Evolutionary conservation across 768 basidiomycete genomes (phyloP).

Genomic region (Pilatotrama ljubarskyi): DNA sequence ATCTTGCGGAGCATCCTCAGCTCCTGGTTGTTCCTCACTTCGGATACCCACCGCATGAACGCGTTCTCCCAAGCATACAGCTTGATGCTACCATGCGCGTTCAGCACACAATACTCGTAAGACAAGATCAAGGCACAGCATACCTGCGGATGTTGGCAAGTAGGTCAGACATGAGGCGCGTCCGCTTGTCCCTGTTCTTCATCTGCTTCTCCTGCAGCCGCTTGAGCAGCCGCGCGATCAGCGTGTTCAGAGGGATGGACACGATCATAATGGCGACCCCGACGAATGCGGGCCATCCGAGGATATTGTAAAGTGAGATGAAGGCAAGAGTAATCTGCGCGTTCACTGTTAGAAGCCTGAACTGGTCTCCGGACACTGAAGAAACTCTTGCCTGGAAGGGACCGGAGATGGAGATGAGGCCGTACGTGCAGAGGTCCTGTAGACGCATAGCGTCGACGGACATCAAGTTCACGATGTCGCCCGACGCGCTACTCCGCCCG

Average conservation of each 20-base stretch:
- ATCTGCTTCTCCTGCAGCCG: conserved; percentile 85
- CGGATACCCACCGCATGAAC: conserved; percentile 76
- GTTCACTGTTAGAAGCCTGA: not conserved
- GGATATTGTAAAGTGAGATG: conserved; percentile 82
- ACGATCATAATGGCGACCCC: conserved; percentile 89
- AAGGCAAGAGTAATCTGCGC: conserved; percentile 82
- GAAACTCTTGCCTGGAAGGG: conserved; percentile 90
- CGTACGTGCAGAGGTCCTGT: conserved; percentile 81
- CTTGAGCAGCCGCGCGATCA: conserved; percentile 70
- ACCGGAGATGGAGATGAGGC: conserved; percentile 81
- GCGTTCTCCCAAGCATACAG: conserved; percentile 95
- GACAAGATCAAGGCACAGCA: not conserved
- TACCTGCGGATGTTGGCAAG: conserved; percentile 87
- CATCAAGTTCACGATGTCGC: conserved; percentile 95
- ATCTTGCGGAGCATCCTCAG: conserved; percentile 81
- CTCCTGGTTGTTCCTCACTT: conserved; percentile 81
- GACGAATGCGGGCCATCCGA: conserved; percentile 90
- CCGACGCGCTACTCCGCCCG: conserved; percentile 76
- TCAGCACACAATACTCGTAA: not conserved
- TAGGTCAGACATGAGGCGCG: conserved; percentile 90
- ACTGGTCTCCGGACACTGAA: too few relatives aligned
- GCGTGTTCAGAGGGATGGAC: conserved; percentile 73
- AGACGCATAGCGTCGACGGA: conserved; percentile 80
- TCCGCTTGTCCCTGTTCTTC: conserved; percentile 88
- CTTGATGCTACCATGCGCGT: conserved; percentile 65